These are phyloP conservation scores for Leccinum laetum DNA, from an alignment of 1,284 basidiomycete species.

Conservation along the genomic window DNA sequence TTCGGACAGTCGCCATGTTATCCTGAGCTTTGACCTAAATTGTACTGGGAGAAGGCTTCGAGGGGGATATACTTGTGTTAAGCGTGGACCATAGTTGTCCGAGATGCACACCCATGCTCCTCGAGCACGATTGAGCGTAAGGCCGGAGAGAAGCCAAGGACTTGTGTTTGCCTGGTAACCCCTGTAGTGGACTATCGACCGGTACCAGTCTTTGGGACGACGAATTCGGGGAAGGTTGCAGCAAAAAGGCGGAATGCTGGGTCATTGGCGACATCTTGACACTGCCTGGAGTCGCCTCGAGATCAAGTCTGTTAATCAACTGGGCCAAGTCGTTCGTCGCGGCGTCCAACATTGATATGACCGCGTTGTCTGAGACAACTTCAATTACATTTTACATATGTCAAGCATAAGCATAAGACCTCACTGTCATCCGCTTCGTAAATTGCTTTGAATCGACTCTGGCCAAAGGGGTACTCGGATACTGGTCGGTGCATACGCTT, in stretches of 20 bases:
- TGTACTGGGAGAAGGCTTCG: slow-evolving; percentile 32
- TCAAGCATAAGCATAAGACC: slow-evolving; percentile 10
- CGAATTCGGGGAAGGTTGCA: background rate
- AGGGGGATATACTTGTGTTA: slow-evolving; percentile 48
- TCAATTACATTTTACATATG: slow-evolving; percentile 7
- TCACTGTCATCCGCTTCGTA: slow-evolving; percentile 51
- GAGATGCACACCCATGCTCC: slow-evolving; percentile 32
- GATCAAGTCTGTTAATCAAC: slow-evolving; percentile 71
- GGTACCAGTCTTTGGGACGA: slow-evolving; percentile 8
- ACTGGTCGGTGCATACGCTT: slow-evolving; percentile 56
- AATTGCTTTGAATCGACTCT: slow-evolving; percentile 47
- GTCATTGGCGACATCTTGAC: slow-evolving; percentile 46
- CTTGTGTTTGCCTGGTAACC: slow-evolving; percentile 38
- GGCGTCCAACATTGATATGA: slow-evolving; percentile 68
- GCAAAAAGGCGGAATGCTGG: slow-evolving; percentile 23
- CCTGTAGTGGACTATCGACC: slow-evolving; percentile 43
- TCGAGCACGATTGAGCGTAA: slow-evolving; percentile 50
- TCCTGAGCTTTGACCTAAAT: slow-evolving; percentile 8
- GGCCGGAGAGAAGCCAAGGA: slow-evolving; percentile 61
- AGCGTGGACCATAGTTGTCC: slow-evolving; percentile 56
- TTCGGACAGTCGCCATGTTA: slow-evolving; percentile 27
- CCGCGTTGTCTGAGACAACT: slow-evolving; percentile 41
- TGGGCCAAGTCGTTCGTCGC: slow-evolving; percentile 77
- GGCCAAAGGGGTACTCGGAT: slow-evolving; percentile 63
- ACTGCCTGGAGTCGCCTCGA: slow-evolving; percentile 69